A percentile compares a stretch with the other conserved stretches of the same genome.
phyloP scores from a whole-genome alignment of 495 filamentous ascomycete species.

The Cairneyella variabilis region DNA sequence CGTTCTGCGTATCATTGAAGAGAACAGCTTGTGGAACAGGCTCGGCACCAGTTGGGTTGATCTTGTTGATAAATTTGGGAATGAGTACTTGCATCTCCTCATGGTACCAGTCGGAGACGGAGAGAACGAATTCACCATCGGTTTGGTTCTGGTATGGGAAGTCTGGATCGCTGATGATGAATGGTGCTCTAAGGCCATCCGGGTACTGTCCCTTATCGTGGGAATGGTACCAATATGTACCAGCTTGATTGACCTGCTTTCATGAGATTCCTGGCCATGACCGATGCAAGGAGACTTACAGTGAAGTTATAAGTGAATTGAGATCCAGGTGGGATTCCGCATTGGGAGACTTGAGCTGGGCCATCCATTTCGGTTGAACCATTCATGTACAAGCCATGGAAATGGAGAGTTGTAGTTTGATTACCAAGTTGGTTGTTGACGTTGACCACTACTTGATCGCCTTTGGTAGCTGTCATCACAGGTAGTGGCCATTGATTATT shows the following conservation, averaged over 20 bases:
- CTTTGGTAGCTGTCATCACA: constrained; percentile 61
- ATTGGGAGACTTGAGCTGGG: constrained; percentile 54
- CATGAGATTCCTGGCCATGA: too few relatives aligned
- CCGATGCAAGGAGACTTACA: constrained; percentile 55
- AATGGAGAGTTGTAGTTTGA: constrained; percentile 56
- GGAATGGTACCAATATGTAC: constrained; percentile 74
- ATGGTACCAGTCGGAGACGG: constrained; percentile 51
- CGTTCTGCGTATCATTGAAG: constrained; percentile 42
- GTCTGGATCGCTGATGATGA: constrained; percentile 57
- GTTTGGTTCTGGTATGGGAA: constrained; percentile 51
- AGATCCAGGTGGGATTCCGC: constrained; percentile 36
- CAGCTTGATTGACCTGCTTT: constrained; percentile 53
- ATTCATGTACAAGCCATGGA: constrained; percentile 62
- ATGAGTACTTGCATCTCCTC: constrained; percentile 48
- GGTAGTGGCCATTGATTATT: constrained; percentile 79
- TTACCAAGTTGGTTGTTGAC: constrained; percentile 70
- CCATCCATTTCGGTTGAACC: constrained; percentile 63
- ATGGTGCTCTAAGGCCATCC: constrained; percentile 58
- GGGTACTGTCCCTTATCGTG: constrained; percentile 59
- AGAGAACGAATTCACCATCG: constrained; percentile 53
- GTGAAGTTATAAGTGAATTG: constrained; percentile 57
- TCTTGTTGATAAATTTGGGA: constrained; percentile 50
- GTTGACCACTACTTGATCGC: constrained; percentile 69
- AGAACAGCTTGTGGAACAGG: constrained; percentile 56
- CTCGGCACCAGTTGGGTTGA: constrained; percentile 58